A percentile compares a stretch with the other conserved stretches of the same genome.
phyloP scores from a whole-genome alignment of 768 basidiomycete genomes.

The Trametes sanguinea region DNA sequence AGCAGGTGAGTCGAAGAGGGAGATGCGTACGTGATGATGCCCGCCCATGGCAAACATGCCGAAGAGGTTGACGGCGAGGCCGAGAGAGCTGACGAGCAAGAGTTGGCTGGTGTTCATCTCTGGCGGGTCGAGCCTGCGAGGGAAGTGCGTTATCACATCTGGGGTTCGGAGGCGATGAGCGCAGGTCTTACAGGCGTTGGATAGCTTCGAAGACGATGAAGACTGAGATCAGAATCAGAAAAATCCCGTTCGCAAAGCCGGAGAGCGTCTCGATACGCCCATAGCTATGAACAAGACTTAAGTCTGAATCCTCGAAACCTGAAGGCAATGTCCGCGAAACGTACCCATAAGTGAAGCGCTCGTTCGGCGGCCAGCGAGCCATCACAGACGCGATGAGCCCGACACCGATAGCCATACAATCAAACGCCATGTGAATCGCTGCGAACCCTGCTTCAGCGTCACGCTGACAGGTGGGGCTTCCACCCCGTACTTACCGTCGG shows the following conservation, averaged over 20 bases:
- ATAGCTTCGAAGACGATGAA: constrained; percentile 99
- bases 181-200: constrained; percentile 74
- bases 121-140: constrained; percentile 79
- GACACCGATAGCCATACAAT: constrained; percentile 96
- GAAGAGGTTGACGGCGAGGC: constrained; percentile 92
- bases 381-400: constrained; percentile 96
- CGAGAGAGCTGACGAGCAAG: constrained; percentile 83
- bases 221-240: constrained; percentile 89
- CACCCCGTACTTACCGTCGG: constrained; percentile 67
- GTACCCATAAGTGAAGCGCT: constrained; percentile 92
- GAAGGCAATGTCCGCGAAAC: constrained; percentile 26
- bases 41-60: constrained; percentile 99
- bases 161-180: background rate
- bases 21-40: constrained; percentile 69
- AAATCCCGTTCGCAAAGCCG: constrained; percentile 97
- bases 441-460: background rate
- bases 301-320: background rate
- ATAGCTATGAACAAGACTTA: constrained; percentile 56
- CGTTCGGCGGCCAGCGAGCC: constrained; percentile 97
- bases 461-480: background rate
- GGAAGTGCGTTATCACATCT: background rate
- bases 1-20: background rate
- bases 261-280: constrained; percentile 96
- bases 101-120: constrained; percentile 98
- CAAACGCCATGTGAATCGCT: constrained; percentile 99